Evolutionary conservation across 371 early-diverging fungal species (phyloP), one percentile per base, ranked within the genome.

Genomic region (Actinomortierella wolfii): DNA sequence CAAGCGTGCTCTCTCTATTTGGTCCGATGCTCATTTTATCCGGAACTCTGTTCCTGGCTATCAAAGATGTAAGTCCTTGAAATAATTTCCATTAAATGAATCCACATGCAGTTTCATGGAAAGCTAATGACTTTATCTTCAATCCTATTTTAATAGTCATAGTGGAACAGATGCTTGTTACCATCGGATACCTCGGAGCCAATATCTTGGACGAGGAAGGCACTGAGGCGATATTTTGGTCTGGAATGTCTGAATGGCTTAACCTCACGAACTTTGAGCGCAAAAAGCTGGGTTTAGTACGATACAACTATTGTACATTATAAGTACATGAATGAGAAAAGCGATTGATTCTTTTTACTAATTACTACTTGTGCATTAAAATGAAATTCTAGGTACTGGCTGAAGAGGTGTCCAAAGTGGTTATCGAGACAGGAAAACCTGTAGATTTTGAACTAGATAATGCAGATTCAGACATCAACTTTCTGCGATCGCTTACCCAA

Each of bases 1-100:
- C 44, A 61, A 42, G 20, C 54, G 43, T 17, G 59, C 62, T 0
- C 18, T 71, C 5, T 51, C 58, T 40, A 56, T 71, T 49, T 71
- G 73, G 73, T 66, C 66, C 53, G 73, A 71, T 23, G 11, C 73
- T 7, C 55, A 58, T 52, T 52, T 71, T 41, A 56, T 71, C 21
- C 65, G 57, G 44, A 61, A 65, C 48, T 57, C 73, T 0, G 65
- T 66, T 4, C 40, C 44, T 5, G 73, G 58, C 1, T 71, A 71
- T 29, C 73, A 71, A 25, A 52, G 39, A 53, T 71, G 73, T 71
- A 66, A 54, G 69, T n/a, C 43, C 5, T 15, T 39, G 15, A 11
- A 9, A 4, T 2, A 8, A 15, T 3, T 47, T 20, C 8, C 2
- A 11, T 47, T 21, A 47, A 21, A 24, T 24, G 43, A 28, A 39